Evolutionary conservation across 352 stramenopile species (phyloP).

Genomic region (Phytophthora fragariaefolia): DNA sequence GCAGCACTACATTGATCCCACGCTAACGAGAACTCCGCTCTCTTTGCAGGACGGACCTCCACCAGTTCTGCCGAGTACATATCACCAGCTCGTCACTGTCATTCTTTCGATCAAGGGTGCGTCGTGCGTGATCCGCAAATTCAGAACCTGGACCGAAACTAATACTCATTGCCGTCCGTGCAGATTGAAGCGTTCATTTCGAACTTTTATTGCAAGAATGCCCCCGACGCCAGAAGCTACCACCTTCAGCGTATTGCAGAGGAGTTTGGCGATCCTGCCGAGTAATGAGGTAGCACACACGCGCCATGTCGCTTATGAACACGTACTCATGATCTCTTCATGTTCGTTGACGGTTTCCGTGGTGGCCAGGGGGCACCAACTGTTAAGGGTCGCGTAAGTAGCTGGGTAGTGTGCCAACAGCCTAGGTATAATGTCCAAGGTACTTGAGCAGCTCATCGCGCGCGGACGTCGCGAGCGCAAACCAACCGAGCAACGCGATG

Average conservation of each 20-base stretch:
- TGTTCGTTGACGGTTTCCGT: constrained; percentile 35
- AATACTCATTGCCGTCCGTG: background rate
- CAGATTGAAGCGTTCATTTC: constrained; percentile 82
- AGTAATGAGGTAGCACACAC: constrained; percentile 19
- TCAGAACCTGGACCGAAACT: background rate
- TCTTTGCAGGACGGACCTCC: constrained; percentile 63
- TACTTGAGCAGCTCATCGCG: constrained; percentile 96
- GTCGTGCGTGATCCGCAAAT: background rate
- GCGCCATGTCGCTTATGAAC: constrained; percentile 17
- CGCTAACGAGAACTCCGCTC: background rate
- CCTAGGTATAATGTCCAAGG: constrained; percentile 81
- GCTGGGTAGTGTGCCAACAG: background rate
- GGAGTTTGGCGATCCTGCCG: constrained; percentile 52
- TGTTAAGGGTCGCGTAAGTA: constrained; percentile 6
- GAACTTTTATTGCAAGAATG: constrained; percentile 71
- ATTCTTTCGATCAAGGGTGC: constrained; percentile 77
- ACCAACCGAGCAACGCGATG: constrained; percentile 95
- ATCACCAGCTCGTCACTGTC: constrained; percentile 78
- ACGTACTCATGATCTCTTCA: constrained; percentile 14
- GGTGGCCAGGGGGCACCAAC: constrained; percentile 27
- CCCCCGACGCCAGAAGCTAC: constrained; percentile 62
- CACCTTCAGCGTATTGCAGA: constrained; percentile 65
- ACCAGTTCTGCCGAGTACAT: constrained; percentile 69
- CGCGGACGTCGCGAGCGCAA: constrained; percentile 94
- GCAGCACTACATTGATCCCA: background rate